A percentile compares a stretch with the other conserved stretches of the same genome.
phyloP scores from a whole-genome alignment of 352 stramenopile species.

The Phytophthora pluvialis region DNA sequence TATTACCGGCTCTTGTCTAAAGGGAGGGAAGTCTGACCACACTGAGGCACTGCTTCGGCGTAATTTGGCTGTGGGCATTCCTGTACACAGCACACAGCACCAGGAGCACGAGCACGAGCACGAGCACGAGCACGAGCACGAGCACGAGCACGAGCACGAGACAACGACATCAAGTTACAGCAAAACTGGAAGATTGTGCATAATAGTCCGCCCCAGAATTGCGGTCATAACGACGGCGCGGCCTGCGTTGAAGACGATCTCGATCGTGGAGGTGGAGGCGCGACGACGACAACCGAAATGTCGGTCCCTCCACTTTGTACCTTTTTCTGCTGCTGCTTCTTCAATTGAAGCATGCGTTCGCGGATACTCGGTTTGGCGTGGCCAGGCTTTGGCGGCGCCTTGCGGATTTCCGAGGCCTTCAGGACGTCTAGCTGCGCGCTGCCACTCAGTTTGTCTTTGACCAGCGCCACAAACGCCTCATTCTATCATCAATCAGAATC shows the following conservation, averaged over 20 bases:
- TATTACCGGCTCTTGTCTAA: no score
- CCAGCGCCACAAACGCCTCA: slow-evolving; percentile 54
- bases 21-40: no score
- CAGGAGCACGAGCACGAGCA: not conserved
- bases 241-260: slow-evolving; percentile 26
- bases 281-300: slow-evolving; percentile 36
- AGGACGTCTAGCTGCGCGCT: slow-evolving; percentile 64
- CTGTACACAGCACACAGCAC: no score
- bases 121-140: not conserved
- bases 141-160: not conserved
- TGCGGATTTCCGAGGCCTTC: slow-evolving; percentile 63
- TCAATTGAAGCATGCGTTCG: slow-evolving; percentile 62
- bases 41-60: no score
- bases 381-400: slow-evolving; percentile 32
- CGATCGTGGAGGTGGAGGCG: slow-evolving; percentile 17
- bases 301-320: slow-evolving; percentile 38
- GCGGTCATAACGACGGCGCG: slow-evolving; percentile 39
- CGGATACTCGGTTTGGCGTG: slow-evolving; percentile 55
- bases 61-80: no score
- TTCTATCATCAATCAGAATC: slow-evolving; percentile 39
- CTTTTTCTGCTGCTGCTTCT: slow-evolving; percentile 48
- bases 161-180: slow-evolving; percentile 32
- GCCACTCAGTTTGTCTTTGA: slow-evolving; percentile 63
- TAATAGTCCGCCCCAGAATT: slow-evolving; percentile 25
- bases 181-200: slow-evolving; percentile 29